These are phyloP conservation scores for Hortiboletus rubellus DNA, from an alignment of 1,284 basidiomycete genomes.

Conservation along the genomic window DNA sequence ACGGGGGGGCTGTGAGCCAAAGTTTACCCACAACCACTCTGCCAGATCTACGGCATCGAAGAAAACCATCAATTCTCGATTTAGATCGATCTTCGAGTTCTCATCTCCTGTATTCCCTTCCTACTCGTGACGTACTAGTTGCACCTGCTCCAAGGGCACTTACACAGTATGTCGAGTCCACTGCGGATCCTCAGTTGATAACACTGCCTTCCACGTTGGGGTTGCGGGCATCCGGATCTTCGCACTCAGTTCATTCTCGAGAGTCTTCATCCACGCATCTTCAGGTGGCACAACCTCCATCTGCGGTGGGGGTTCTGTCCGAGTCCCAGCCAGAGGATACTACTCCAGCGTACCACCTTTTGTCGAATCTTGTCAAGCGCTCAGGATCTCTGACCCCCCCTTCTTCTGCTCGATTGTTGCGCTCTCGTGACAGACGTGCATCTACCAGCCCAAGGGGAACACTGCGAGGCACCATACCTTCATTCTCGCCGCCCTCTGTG, in stretches of 20 bases:
- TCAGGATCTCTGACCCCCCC: slow-evolving; percentile 37
- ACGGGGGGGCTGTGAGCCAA: slow-evolving; percentile 46
- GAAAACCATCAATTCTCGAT: slow-evolving; percentile 53
- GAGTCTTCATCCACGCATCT: background rate
- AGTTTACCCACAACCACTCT: slow-evolving; percentile 49
- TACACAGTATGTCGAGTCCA: slow-evolving; percentile 67
- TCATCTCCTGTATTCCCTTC: slow-evolving; percentile 52
- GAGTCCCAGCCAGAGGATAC: slow-evolving; percentile 40
- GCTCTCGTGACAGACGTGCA: slow-evolving; percentile 21
- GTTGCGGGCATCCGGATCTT: slow-evolving; percentile 46
- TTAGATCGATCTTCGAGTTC: slow-evolving; percentile 32
- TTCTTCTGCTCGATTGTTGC: slow-evolving; percentile 32
- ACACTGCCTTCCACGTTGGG: slow-evolving; percentile 70
- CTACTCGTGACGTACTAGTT: slow-evolving; percentile 54
- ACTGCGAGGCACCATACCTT: slow-evolving; percentile 8
- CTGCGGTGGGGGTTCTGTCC: slow-evolving; percentile 25
- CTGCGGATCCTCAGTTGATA: slow-evolving; percentile 51
- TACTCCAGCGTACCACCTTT: slow-evolving; percentile 58
- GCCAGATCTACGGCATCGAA: slow-evolving; percentile 35
- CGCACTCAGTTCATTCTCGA: slow-evolving; percentile 32
- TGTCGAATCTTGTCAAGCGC: slow-evolving; percentile 51
- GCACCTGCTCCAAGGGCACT: slow-evolving; percentile 69
- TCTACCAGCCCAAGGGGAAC: slow-evolving; percentile 26
- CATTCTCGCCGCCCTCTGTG: slow-evolving; percentile 13
- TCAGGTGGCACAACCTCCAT: slow-evolving; percentile 14